Evolutionary conservation across 371 early-diverging fungal genomes (phyloP), one percentile per base, ranked within the genome.

Genomic region (Mortierella sp.): DNA sequence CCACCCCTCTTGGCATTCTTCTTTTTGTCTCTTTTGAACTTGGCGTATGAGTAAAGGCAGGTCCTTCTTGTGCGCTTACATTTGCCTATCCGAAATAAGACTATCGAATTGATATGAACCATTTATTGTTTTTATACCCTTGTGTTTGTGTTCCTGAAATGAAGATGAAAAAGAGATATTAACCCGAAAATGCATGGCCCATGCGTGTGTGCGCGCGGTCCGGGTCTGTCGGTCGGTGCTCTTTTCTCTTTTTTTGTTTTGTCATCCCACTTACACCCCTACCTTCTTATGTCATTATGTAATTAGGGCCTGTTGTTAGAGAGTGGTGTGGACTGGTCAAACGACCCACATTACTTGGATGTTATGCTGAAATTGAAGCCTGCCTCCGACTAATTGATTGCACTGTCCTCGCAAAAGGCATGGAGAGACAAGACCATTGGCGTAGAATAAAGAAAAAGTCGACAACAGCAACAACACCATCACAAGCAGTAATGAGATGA

Each of bases 311-410:
- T 88, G 11, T 70, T 88, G 34, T 70, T 88, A 52, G 89, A 87
- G 57, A 87, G 89, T 60, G 81, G 76, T 19, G 72, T 87, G 13
- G 84, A 88, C 44, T 88, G 89, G 89, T 75, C 78, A 24, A 77
- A 84, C 26, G 89, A 88, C 60, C 79, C 87, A 2, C 84, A 88
- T n/a, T 84, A 83, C 70, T 28, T 84, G 14, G 80, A 79, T 19
- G 75, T 88, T 26, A 87, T 88, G 87, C 74, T 88, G 34, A 84
- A 78, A 65, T 65, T 88, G 54, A 75, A 73, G 74, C 52, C 76
- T 55, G 48, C 77, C 19, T 31, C 71, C 45, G 68, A 75, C 16
- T 50, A 74, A 28, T 38, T 54, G 58, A 57, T 7, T 8, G 8
- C 26, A 57, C 48, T 48, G 9, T 48, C 48, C 48, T 48, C 48